phyloP scores from a whole-genome alignment of 768 basidiomycete species.

The Favolaschia claudopus region DNA sequence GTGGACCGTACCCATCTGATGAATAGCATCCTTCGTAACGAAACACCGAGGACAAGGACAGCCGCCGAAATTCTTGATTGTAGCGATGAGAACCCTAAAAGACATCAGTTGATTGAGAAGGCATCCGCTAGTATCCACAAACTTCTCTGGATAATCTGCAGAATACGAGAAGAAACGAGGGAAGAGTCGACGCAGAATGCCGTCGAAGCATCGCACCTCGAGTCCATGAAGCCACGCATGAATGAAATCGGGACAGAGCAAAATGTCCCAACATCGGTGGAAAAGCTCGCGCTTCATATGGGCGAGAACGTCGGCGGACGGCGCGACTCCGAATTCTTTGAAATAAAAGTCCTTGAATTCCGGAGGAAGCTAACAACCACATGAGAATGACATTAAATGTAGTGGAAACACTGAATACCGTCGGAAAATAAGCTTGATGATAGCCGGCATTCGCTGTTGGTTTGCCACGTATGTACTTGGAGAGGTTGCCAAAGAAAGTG shows the following conservation, averaged over 20 bases:
- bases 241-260: slow-evolving; percentile 36
- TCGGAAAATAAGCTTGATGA: neutral
- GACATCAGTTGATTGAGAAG: slow-evolving; percentile 3
- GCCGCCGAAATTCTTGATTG: slow-evolving; percentile 22
- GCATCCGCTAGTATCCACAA: slow-evolving; percentile 5
- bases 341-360: slow-evolving; percentile 34
- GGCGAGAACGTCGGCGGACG: slow-evolving; percentile 30
- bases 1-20: slow-evolving; percentile 33
- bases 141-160: slow-evolving; percentile 49
- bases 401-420: neutral
- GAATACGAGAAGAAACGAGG: slow-evolving; percentile 42
- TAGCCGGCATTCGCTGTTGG: neutral
- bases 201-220: slow-evolving; percentile 38
- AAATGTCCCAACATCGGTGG: slow-evolving; percentile 36
- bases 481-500: too few relatives aligned
- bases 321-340: slow-evolving; percentile 1
- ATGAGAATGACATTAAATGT: neutral
- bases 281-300: slow-evolving; percentile 42
- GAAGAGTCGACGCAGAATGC: slow-evolving; percentile 35
- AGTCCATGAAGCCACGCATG: slow-evolving; percentile 39
- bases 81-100: slow-evolving; percentile 33
- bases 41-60: slow-evolving; percentile 42
- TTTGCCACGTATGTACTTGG: too few relatives aligned
- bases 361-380: slow-evolving; percentile 37
- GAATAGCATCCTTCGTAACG: slow-evolving; percentile 28